These are phyloP conservation scores for Cladophialophora chaetospira DNA, from an alignment of 2,329 filamentous ascomycete genomes.

Conservation along the genomic window DNA sequence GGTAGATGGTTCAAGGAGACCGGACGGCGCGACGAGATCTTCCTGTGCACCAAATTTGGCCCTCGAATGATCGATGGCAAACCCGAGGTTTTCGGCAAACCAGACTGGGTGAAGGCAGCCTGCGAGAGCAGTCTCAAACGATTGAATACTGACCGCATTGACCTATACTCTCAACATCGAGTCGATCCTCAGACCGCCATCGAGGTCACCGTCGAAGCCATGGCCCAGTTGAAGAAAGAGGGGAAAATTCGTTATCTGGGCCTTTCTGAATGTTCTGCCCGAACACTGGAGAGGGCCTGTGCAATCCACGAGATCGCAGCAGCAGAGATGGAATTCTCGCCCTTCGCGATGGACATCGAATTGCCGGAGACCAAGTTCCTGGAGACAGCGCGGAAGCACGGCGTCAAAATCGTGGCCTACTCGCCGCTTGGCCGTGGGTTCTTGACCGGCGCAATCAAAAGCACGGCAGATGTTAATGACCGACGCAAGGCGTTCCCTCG, in stretches of 20 bases:
- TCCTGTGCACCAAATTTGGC: constrained; percentile 57
- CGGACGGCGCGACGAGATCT: constrained; percentile 49
- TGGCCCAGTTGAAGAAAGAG: constrained; percentile 50
- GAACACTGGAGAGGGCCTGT: constrained; percentile 53
- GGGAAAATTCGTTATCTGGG: constrained; percentile 59
- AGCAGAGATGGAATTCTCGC: constrained; percentile 58
- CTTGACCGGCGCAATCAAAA: constrained; percentile 46
- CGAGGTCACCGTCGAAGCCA: constrained; percentile 45
- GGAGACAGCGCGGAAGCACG: constrained; percentile 36
- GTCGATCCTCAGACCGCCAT: constrained; percentile 43
- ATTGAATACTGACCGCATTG: constrained; percentile 48
- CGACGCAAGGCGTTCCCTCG: constrained; percentile 51
- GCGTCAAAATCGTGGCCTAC: constrained; percentile 47
- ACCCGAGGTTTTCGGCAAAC: constrained; percentile 39
- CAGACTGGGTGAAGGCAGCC: constrained; percentile 46
- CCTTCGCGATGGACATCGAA: constrained; percentile 55
- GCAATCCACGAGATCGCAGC: constrained; percentile 53
- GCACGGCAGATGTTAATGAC: constrained; percentile 48
- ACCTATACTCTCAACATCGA: constrained; percentile 52
- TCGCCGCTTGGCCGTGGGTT: constrained; percentile 49
- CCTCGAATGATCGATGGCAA: constrained; percentile 13
- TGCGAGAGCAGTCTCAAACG: constrained; percentile 46
- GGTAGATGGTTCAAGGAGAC: constrained; percentile 53
- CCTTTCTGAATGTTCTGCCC: constrained; percentile 52
- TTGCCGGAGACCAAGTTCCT: constrained; percentile 33